A percentile compares a stretch with the other conserved stretches of the same genome.
These are phyloP conservation scores for Phlebopus sp. DNA, from an alignment of 1,284 basidiomycete genomes.

Conservation along the genomic window DNA sequence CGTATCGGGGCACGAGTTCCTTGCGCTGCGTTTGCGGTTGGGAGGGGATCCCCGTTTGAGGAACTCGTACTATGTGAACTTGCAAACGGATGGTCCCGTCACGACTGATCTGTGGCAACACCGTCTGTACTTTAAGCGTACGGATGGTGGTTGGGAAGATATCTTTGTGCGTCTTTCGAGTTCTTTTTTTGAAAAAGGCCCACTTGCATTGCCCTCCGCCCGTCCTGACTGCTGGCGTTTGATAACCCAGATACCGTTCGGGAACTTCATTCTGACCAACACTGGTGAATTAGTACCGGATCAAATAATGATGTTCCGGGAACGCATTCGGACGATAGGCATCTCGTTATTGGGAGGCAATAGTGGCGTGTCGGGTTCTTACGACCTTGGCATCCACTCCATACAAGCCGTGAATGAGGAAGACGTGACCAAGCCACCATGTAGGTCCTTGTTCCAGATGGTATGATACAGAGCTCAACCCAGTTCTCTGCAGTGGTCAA, in stretches of 20 bases:
- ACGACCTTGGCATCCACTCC: slow-evolving; percentile 73
- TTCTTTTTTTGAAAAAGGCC: background rate
- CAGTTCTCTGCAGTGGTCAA: slow-evolving; percentile 22
- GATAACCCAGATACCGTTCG: slow-evolving; percentile 71
- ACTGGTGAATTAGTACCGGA: slow-evolving; percentile 69
- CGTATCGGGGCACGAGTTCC: slow-evolving; percentile 73
- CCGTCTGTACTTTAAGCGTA: slow-evolving; percentile 70
- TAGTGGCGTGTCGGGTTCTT: slow-evolving; percentile 64
- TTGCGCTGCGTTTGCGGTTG: slow-evolving; percentile 74
- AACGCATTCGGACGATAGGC: slow-evolving; percentile 77
- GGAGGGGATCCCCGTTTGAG: slow-evolving; percentile 67
- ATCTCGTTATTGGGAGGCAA: slow-evolving; percentile 82
- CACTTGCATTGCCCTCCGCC: no score
- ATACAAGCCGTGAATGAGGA: slow-evolving; percentile 61
- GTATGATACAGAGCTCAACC: background rate
- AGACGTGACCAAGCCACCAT: slow-evolving; percentile 41
- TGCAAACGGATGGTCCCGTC: slow-evolving; percentile 81
- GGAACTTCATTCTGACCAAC: slow-evolving; percentile 81
- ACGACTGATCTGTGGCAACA: slow-evolving; percentile 88
- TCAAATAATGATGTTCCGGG: slow-evolving; percentile 72
- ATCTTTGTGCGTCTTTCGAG: slow-evolving; percentile 63
- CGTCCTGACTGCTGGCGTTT: slow-evolving; percentile 9
- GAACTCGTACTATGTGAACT: slow-evolving; percentile 83
- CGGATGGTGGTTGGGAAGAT: slow-evolving; percentile 81
- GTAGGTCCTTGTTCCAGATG: slow-evolving; percentile 29